phyloP scores from a whole-genome alignment of 2,329 filamentous ascomycete genomes.

The Phyllosticta citribraziliensis region DNA sequence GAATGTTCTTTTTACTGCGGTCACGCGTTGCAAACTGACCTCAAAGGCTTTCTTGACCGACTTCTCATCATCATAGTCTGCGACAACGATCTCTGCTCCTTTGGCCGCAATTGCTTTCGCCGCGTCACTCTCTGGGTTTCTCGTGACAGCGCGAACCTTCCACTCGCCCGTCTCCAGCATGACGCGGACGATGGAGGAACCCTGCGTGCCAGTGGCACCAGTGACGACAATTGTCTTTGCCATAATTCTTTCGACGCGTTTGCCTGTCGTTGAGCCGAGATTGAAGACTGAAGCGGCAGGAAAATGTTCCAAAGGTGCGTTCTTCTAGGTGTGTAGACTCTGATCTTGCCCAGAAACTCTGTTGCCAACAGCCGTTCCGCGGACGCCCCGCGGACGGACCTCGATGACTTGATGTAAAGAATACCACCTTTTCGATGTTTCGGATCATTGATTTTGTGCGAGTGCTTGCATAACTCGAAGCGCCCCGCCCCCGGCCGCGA shows the following conservation, averaged over 20 bases:
- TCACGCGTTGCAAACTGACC: neutral
- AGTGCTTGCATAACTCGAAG: neutral
- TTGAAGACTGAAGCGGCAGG: too few relatives aligned
- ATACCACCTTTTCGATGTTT: neutral
- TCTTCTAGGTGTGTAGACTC: neutral
- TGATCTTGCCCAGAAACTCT: neutral
- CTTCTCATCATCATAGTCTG: constrained; percentile 12
- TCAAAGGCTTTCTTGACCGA: constrained; percentile 13
- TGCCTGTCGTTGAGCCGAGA: neutral
- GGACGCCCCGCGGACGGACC: neutral
- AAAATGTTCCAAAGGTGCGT: neutral
- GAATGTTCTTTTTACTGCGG: neutral
- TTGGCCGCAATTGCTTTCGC: constrained; percentile 14
- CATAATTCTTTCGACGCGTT: neutral
- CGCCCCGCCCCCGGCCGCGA: neutral
- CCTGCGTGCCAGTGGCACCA: constrained; percentile 21
- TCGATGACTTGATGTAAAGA: neutral
- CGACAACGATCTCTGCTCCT: constrained; percentile 15
- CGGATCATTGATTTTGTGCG: neutral
- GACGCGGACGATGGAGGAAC: constrained; percentile 15
- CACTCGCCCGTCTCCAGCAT: constrained; percentile 16
- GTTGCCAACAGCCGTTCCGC: too few relatives aligned
- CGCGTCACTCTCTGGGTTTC: constrained; percentile 15
- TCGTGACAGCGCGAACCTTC: constrained; percentile 18
- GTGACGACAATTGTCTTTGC: constrained; percentile 18